Conservation (phyloP, 768 basidiomycete genomes). For the Mycena capillaripes region DNA sequence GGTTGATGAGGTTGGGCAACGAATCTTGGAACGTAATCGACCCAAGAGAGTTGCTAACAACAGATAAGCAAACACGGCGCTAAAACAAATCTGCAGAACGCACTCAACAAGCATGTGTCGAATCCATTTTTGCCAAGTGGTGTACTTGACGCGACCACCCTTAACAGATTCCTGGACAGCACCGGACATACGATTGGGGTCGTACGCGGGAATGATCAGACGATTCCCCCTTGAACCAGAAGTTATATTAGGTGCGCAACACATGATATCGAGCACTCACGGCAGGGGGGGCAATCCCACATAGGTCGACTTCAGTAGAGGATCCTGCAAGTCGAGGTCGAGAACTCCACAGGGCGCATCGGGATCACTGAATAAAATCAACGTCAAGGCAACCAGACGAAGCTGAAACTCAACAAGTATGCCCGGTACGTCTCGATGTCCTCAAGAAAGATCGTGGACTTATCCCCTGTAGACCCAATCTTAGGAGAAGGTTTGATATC, state of each 20-base stretch:
- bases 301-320: neutral
- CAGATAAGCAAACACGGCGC: neutral
- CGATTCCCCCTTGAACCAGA: neutral
- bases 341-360: neutral
- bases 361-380: neutral
- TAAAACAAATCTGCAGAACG: neutral
- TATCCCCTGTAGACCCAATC: neutral
- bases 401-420: neutral
- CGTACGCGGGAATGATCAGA: neutral
- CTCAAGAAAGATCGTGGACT: neutral
- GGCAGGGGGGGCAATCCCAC: neutral
- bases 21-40: neutral
- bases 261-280: neutral
- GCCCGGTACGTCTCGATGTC: neutral
- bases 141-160: constrained; percentile 2
- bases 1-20: neutral
- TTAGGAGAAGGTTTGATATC: neutral
- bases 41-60: neutral
- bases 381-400: too few relatives aligned
- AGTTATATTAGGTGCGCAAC: neutral
- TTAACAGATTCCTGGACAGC: neutral
- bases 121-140: neutral
- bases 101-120: neutral
- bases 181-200: neutral
- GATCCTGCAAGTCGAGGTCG: neutral